Conservation (phyloP, 495 filamentous ascomycete species). For the Neurospora sp. region DNA sequence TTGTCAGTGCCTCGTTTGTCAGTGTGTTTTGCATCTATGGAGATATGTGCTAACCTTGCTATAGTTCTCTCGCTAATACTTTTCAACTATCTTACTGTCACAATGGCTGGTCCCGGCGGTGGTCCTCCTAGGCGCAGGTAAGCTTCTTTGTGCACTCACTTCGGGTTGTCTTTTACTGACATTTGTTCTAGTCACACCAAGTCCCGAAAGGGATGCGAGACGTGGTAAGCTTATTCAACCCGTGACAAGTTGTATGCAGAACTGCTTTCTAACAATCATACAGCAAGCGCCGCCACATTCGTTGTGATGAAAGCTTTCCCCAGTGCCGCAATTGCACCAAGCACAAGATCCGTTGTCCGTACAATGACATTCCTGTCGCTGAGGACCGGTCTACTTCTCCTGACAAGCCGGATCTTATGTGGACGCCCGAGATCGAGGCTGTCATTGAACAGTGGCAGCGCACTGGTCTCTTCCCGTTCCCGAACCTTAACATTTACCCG, state of each 20-base stretch:
- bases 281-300: conserved; percentile 86
- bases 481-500: conserved; percentile 62
- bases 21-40: not conserved
- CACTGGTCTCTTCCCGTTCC: conserved; percentile 81
- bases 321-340: conserved; percentile 99
- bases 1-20: conserved; percentile 20
- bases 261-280: conserved; percentile 12
- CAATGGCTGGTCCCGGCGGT: conserved; percentile 65
- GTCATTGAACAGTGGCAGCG: conserved; percentile 75
- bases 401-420: conserved; percentile 67
- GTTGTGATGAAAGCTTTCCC: conserved; percentile 94
- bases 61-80: conserved; percentile 34
- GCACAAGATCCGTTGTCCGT: conserved; percentile 95
- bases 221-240: conserved; percentile 45
- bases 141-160: conserved; percentile 9
- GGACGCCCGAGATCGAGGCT: conserved; percentile 71
- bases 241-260: not conserved
- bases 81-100: conserved; percentile 18
- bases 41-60: conserved; percentile 6
- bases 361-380: conserved; percentile 68
- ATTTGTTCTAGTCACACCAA: conserved; percentile 72
- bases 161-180: not conserved
- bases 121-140: conserved; percentile 59
- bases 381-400: conserved; percentile 56
- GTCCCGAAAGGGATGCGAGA: conserved; percentile 93